These are phyloP conservation scores for Russula sp. DNA, from an alignment of 768 basidiomycete genomes.

Conservation along the genomic window DNA sequence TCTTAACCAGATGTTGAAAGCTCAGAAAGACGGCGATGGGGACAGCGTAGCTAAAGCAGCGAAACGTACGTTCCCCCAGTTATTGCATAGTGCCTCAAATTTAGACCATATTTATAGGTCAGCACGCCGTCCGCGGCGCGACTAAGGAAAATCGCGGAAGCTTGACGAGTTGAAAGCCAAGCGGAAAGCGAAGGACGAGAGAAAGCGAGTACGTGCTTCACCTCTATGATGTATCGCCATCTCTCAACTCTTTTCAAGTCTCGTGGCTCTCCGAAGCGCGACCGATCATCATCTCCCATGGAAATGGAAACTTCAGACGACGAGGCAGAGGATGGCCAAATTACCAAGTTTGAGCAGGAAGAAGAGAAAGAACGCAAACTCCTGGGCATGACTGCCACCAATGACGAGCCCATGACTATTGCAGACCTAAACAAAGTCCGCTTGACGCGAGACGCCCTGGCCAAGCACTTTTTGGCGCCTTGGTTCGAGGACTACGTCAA, in stretches of 20 bases:
- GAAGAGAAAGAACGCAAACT: constrained; percentile 61
- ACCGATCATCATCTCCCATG: constrained; percentile 76
- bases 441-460: constrained; percentile 67
- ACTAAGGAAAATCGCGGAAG: constrained; percentile 78
- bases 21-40: constrained; percentile 52
- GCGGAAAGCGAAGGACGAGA: constrained; percentile 86
- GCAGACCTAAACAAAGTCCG: constrained; percentile 60
- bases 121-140: constrained; percentile 66
- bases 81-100: neutral
- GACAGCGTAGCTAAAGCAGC: constrained; percentile 70
- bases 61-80: constrained; percentile 55
- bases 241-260: constrained; percentile 28
- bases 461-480: constrained; percentile 66
- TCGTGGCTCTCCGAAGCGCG: constrained; percentile 60
- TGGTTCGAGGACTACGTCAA: constrained; percentile 86
- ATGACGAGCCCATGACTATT: constrained; percentile 49
- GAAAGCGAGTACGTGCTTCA: constrained; percentile 60
- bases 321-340: constrained; percentile 72
- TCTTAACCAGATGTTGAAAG: constrained; percentile 70
- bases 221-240: constrained; percentile 9
- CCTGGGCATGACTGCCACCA: constrained; percentile 44
- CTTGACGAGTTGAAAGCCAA: constrained; percentile 83
- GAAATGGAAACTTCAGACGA: constrained; percentile 86
- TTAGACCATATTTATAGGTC: constrained; percentile 45
- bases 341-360: constrained; percentile 68